Evolutionary conservation across 495 filamentous ascomycete genomes (phyloP).

Genomic region (Penicillium paradoxum): DNA sequence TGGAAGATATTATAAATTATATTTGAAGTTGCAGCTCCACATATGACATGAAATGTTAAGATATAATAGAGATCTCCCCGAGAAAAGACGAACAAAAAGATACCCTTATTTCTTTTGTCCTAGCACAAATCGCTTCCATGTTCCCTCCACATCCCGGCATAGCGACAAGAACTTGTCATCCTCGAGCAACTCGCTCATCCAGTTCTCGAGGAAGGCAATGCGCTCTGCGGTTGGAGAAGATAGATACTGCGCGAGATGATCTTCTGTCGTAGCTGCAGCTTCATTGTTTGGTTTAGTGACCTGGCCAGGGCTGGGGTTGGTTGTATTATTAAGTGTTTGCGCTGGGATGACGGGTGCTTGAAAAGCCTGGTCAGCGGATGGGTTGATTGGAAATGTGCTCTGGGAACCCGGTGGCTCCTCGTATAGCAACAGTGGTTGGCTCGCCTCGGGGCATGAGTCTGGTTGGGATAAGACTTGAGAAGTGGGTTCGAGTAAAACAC

Average conservation of each 20-base stretch:
- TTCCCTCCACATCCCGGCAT: slow-evolving; percentile 40
- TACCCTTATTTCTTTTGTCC: slow-evolving; percentile 20
- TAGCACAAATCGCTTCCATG: slow-evolving; percentile 42
- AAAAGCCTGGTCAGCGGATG: background rate
- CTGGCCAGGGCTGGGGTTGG: background rate
- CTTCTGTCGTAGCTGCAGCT: slow-evolving; percentile 11
- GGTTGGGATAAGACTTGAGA: background rate
- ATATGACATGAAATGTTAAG: background rate
- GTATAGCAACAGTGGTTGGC: background rate
- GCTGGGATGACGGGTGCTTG: background rate
- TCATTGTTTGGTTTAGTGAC: background rate
- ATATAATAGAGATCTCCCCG: background rate
- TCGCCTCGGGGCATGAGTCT: background rate
- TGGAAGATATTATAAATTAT: background rate
- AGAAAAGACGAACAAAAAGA: background rate
- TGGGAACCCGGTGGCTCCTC: background rate
- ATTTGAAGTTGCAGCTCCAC: background rate
- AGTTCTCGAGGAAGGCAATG: slow-evolving; percentile 32
- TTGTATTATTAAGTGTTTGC: background rate
- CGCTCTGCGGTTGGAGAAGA: slow-evolving; percentile 32
- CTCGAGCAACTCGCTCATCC: slow-evolving; percentile 41
- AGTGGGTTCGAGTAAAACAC: background rate
- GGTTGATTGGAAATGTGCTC: background rate
- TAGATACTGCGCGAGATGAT: slow-evolving; percentile 31
- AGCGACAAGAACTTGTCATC: slow-evolving; percentile 43